phyloP scores from a whole-genome alignment of 176 grass and related monocot genomes.

The Juncus inflexus region DNA sequence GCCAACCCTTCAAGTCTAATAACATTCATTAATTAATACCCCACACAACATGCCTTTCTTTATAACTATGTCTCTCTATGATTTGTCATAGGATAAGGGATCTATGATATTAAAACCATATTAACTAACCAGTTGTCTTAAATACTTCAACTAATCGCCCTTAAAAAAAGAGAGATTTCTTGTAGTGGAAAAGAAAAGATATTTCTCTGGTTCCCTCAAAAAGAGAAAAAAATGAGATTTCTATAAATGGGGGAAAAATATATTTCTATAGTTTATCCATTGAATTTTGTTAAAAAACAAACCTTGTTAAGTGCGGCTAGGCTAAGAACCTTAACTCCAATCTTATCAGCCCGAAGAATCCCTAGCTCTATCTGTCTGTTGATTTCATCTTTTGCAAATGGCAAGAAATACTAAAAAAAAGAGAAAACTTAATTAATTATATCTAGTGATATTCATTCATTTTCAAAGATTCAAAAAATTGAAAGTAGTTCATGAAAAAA shows the following conservation, averaged over 20 bases:
- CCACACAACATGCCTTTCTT: too few species aligned
- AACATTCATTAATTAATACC: too few species aligned
- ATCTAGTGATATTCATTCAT: not conserved
- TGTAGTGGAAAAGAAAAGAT: too few species aligned
- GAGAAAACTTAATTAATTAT: not conserved
- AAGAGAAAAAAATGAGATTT: too few species aligned
- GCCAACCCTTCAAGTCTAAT: not conserved
- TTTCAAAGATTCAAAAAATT: not conserved
- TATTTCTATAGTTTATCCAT: not conserved
- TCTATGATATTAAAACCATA: too few species aligned
- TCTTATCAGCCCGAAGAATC: constrained; percentile 70
- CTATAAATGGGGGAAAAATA: not conserved
- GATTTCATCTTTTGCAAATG: constrained; percentile 66
- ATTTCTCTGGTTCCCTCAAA: too few species aligned
- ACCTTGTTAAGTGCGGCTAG: constrained; percentile 95
- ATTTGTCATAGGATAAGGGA: too few species aligned
- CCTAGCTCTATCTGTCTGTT: constrained; percentile 81
- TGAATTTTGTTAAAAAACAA: not conserved
- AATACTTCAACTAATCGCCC: too few species aligned
- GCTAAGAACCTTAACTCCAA: constrained; percentile 88
- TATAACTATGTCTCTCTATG: too few species aligned
- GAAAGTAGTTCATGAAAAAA: not conserved
- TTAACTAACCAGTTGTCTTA: too few species aligned
- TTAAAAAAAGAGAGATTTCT: too few species aligned
- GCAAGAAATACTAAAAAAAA: constrained; percentile 62